Base-by-base conservation (phyloP, 495 filamentous ascomycete species). In the Penicillium canariense region DNA sequence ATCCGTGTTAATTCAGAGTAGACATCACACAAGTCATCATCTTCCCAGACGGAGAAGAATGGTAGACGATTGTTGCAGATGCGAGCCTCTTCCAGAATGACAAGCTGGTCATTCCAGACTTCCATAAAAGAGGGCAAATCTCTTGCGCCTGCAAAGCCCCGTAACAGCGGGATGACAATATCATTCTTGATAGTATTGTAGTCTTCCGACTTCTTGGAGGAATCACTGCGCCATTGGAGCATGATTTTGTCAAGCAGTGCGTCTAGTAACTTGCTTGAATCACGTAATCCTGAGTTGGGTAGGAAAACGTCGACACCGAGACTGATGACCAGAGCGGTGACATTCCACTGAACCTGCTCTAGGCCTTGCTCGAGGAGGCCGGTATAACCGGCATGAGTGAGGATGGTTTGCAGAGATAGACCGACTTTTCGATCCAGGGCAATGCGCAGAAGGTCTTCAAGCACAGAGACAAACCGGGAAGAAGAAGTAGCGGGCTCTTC, bases 291-390 rank as follows among this genome's bases (percentile, higher is more conserved):
- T 1, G 76, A 77, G 40, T 77, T 79, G n/a, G 76, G 76, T 26
- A 89, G 68, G 59, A 90, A 90, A 10, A 88, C 79, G 61, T 90
- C 85, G 3, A 83, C 76, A 52, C 89, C 86, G 17, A 88, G 78
- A 35, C 83, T 75, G 14, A 89, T 71, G 10, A 87, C 70, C 44
- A 83, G 72, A 20, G 82, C 74, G 3, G 89, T 68, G 7, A 91
- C 60, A 20, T 65, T 70, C 88, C 87, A 91, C 36, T 86, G 73
- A 7, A 77, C 75, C 25, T 74, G 60, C 18, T 68, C 55, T 3
- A 73, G 45, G 0, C 67, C 66, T 35, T 70, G 64, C 40, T 69
- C 68, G 14, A 74, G 60, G 18, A 82, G 58, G 36, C 77, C 72
- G 3, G 78, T 79, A 51, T 71, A 72, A 17, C 67, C 49, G 46